Conservation (phyloP, 1,139 yeast genomes). For the Sugiyamaella xylanicola region DNA sequence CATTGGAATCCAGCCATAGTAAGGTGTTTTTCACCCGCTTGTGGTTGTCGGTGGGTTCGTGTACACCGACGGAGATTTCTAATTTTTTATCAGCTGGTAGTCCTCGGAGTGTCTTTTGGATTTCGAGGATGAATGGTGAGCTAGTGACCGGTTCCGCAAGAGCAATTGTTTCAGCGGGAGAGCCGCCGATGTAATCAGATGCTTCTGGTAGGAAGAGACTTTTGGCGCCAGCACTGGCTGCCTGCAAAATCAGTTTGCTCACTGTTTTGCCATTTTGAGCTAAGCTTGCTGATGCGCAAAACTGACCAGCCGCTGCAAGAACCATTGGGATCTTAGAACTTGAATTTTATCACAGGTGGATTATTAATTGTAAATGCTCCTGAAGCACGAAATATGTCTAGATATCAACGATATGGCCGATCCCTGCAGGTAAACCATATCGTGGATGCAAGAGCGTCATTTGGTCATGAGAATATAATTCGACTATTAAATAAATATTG, state of each 20-base stretch:
- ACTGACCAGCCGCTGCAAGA: slow-evolving; percentile 80
- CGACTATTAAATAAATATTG: no score
- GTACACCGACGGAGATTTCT: slow-evolving; percentile 74
- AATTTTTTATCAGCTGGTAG: slow-evolving; percentile 39
- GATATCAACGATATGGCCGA: no score
- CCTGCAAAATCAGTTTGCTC: slow-evolving; percentile 58
- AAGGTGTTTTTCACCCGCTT: slow-evolving; percentile 67
- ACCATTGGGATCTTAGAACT: slow-evolving; percentile 44
- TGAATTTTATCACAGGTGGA: not conserved
- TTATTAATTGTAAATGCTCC: no score
- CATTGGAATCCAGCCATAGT: slow-evolving; percentile 66
- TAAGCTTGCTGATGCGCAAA: slow-evolving; percentile 72
- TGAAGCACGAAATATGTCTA: no score
- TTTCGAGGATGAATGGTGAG: slow-evolving; percentile 51
- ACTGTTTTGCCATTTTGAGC: slow-evolving; percentile 61
- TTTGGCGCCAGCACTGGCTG: slow-evolving; percentile 59
- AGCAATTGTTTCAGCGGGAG: slow-evolving; percentile 63
- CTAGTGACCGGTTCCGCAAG: slow-evolving; percentile 56
- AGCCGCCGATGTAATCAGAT: slow-evolving; percentile 77
- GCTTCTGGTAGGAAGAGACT: slow-evolving; percentile 91
- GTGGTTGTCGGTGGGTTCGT: slow-evolving; percentile 59
- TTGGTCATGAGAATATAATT: no score
- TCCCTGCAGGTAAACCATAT: no score
- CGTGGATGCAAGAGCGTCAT: no score
- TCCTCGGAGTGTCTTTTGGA: slow-evolving; percentile 52